Conservation (phyloP, 106 monocot genomes). For the Phalaenopsis equestris region DNA sequence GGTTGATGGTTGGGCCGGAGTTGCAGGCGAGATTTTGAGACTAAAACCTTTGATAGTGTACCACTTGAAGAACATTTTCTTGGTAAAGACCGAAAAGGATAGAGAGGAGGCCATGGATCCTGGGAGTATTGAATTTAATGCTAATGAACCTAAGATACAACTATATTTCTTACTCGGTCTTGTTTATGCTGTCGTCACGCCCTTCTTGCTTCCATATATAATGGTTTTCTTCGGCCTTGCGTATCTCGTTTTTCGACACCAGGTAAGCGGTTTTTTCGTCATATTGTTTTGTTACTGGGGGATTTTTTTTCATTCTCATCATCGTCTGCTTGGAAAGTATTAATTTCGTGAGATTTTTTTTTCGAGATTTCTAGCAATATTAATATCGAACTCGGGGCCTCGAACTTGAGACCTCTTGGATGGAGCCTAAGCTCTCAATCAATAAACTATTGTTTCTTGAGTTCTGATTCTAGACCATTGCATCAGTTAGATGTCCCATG, state of each 20-base stretch:
- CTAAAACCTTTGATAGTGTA: conserved; percentile 43
- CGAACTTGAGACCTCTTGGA: too few species aligned
- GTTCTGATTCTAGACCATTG: not conserved
- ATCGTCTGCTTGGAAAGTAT: not conserved
- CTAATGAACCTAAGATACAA: conserved; percentile 47
- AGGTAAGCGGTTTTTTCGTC: conserved; percentile 18
- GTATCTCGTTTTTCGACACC: conserved; percentile 51
- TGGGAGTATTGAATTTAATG: conserved; percentile 45
- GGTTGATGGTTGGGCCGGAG: conserved; percentile 60
- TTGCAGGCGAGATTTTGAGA: conserved; percentile 49
- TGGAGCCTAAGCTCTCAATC: not conserved
- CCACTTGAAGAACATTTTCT: conserved; percentile 43
- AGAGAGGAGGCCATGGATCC: conserved; percentile 55
- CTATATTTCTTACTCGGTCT: conserved; percentile 55
- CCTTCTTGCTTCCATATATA: conserved; percentile 49
- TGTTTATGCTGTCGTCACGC: conserved; percentile 52
- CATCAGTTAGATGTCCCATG: not conserved
- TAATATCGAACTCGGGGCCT: too few species aligned
- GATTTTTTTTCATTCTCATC: not conserved
- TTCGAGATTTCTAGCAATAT: not conserved
- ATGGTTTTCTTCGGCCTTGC: conserved; percentile 42
- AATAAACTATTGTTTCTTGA: not conserved
- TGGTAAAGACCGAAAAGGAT: conserved; percentile 62
- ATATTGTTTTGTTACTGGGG: not conserved
- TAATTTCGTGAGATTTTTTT: not conserved